A percentile compares a stretch with the other conserved stretches of the same genome.
Conservation (phyloP, 192 early-diverging fungal genomes). For the Neocallimastix lanati region DNA sequence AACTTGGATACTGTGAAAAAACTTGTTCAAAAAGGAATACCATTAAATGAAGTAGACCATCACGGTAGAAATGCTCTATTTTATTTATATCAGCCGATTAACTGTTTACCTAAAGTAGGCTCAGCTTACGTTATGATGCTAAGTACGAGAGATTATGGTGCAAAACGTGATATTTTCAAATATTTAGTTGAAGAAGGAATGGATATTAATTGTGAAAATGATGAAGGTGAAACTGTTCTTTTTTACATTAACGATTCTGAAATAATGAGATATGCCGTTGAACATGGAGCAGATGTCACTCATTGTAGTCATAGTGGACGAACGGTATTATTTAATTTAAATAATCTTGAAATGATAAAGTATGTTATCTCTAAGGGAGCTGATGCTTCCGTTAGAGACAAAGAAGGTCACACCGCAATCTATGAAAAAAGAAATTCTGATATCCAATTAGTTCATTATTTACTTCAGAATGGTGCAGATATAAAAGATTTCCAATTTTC, state of each 20-base stretch:
- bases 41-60: not conserved
- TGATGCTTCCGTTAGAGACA: not conserved
- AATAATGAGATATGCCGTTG: not conserved
- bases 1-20: not conserved
- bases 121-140: too few relatives aligned
- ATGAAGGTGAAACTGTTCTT: not conserved
- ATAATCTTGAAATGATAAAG: not conserved
- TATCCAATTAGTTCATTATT: not conserved
- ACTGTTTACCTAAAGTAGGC: too few relatives aligned
- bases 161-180: not conserved
- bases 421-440: not conserved
- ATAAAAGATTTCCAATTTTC: not conserved
- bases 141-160: too few relatives aligned
- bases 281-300: not conserved
- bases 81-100: not conserved
- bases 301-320: not conserved
- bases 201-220: not conserved
- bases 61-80: not conserved
- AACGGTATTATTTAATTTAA: not conserved
- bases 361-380: not conserved
- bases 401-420: not conserved
- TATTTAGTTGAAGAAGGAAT: not conserved
- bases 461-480: not conserved
- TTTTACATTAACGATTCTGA: not conserved
- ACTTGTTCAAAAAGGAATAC: not conserved